Evolutionary conservation across 345 rosid species (phyloP).

Genomic region (Combretum micranthum): DNA sequence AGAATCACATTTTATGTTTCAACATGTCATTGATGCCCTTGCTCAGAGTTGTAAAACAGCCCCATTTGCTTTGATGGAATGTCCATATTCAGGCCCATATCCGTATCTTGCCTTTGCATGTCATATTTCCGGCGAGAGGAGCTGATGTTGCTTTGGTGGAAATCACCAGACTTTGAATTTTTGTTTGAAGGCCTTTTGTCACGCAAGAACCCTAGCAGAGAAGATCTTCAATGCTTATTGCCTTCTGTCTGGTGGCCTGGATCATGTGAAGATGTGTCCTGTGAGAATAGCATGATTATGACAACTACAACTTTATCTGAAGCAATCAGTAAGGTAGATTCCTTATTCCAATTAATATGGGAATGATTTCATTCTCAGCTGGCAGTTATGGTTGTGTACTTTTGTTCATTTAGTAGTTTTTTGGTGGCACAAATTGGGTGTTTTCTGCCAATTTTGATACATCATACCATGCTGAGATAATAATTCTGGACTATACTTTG

Average conservation of each 20-base stretch:
- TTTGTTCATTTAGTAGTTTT: too few relatives aligned
- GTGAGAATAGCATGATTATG: constrained; percentile 76
- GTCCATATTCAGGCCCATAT: constrained; percentile 94
- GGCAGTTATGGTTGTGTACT: too few relatives aligned
- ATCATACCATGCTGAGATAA: too few relatives aligned
- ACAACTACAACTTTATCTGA: constrained; percentile 71
- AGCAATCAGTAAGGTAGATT: constrained; percentile 64
- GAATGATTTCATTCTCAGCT: too few relatives aligned
- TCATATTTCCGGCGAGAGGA: constrained; percentile 72
- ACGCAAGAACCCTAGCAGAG: constrained; percentile 62
- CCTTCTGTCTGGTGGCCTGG: constrained; percentile 99
- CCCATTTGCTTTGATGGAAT: constrained; percentile 51
- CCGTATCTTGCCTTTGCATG: constrained; percentile 80
- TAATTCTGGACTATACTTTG: too few relatives aligned
- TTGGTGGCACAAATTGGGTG: too few relatives aligned
- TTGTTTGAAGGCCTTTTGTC: constrained; percentile 86
- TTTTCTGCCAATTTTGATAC: too few relatives aligned
- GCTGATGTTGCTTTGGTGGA: constrained; percentile 86
- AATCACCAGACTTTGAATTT: constrained; percentile 57
- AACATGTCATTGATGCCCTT: constrained; percentile 60
- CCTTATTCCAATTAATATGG: not conserved
- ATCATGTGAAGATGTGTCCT: constrained; percentile 68
- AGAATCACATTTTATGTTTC: constrained; percentile 51
- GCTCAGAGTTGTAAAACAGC: constrained; percentile 79
- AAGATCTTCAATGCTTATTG: constrained; percentile 78